A percentile compares a stretch with the other conserved stretches of the same genome.
Conservation (phyloP, 2,329 filamentous ascomycete genomes). For the Penicillium crustosum region DNA sequence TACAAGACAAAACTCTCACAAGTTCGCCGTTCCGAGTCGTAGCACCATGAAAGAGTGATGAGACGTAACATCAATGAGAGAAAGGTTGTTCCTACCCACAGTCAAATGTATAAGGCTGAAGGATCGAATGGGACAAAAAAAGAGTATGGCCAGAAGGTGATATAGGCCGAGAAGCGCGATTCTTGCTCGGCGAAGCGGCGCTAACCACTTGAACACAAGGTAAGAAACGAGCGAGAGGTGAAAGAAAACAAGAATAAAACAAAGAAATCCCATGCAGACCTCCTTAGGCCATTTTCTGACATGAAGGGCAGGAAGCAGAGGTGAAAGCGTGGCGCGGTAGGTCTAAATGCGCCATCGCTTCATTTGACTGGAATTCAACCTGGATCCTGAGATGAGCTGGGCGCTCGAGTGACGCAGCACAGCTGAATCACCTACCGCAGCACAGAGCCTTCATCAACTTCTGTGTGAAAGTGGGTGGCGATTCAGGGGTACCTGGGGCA, state of each 20-base stretch:
- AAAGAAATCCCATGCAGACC: constrained; percentile 23
- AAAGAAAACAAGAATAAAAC: constrained; percentile 17
- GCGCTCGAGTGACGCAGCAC: constrained; percentile 19
- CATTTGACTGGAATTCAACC: constrained; percentile 34
- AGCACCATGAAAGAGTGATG: constrained; percentile 40
- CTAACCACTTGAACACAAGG: constrained; percentile 9
- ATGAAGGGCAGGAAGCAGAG: constrained; percentile 19
- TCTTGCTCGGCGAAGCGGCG: constrained; percentile 7
- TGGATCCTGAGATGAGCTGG: constrained; percentile 31
- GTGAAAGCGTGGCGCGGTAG: constrained; percentile 13
- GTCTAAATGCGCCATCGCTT: constrained; percentile 18
- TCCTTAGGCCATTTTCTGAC: constrained; percentile 15
- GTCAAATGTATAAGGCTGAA: constrained; percentile 19
- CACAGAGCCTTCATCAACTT: constrained; percentile 92
- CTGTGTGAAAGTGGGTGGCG: constrained; percentile 78
- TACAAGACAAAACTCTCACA: constrained; percentile 26
- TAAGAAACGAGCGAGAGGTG: constrained; percentile 10
- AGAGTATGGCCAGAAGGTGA: constrained; percentile 13
- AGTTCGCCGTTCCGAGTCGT: constrained; percentile 41
- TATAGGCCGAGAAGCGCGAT: constrained; percentile 11
- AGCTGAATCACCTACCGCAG: constrained; percentile 63
- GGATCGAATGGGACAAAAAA: constrained; percentile 24
- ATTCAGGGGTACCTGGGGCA: constrained; percentile 60
- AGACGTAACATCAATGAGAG: constrained; percentile 31
- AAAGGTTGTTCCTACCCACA: constrained; percentile 29